Base-by-base conservation (phyloP, 2,329 filamentous ascomycete genomes). In the Cytospora paraplurivora region DNA sequence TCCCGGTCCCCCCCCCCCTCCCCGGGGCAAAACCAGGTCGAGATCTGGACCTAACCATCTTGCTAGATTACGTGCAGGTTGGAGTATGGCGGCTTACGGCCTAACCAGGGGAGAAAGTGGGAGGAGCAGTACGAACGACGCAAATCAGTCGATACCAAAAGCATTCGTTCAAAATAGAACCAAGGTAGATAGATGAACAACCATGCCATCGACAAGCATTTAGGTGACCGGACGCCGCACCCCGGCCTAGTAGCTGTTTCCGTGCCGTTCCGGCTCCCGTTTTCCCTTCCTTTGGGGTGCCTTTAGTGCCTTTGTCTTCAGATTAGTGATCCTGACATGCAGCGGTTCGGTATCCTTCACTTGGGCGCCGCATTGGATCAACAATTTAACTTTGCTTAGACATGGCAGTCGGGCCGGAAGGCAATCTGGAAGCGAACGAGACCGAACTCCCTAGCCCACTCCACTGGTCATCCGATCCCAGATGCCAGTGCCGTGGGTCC, bases 11-110 rank as follows among this genome's bases (percentile, higher is more conserved):
- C 35, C 49, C 51, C 59, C 51, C 51, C 59, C 41, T 8, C 38
- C 55, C 55, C 32, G 17, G 49, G 59, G 49, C 49, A 51, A 51
- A 61, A 55, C 59, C 10, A 38, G 51, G 15, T 55, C 27, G 27
- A 27, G 27, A 27, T 27, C 27, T 27, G 27, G 27, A 27, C 27
- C 27, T 27, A 38, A 51, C 55, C 51, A 55, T 55, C 59, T 55
- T 52, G 51, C 51, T 61, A 55, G 49, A 55, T 60, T 61, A 55
- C 59, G 59, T 44, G 51, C 59, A 61, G 55, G 38, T 49, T 61
- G 51, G 19, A 41, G 59, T 54, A 50, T 61, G 59, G 55, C 50
- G 41, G 59, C 59, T 21, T 10, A 47, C n/a, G 19, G 44, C 44
- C 44, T 47, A 21, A 10, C n/a, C 44, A 44, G 58, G 51, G 49